Conservation (phyloP, 352 stramenopile species). For the Phytopythium ostracodes region DNA sequence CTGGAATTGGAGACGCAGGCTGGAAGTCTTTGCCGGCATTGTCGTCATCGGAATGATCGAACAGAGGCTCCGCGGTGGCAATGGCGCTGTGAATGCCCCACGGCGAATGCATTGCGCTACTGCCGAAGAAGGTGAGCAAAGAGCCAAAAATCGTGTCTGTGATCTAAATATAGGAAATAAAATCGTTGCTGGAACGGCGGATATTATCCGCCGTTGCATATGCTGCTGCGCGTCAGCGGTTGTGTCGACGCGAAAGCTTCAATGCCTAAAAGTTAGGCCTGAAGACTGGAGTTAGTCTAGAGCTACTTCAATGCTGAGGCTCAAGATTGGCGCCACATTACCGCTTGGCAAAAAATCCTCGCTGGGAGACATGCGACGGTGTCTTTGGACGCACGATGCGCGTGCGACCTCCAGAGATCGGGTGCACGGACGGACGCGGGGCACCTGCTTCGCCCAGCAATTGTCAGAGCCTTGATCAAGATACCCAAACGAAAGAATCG, state of each 20-base stretch:
- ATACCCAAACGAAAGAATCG: background rate
- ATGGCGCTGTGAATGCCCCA: conserved; percentile 22
- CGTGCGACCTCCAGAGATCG: conserved; percentile 34
- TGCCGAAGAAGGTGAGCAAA: background rate
- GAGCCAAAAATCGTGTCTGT: background rate
- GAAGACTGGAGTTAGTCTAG: background rate
- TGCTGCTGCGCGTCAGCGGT: background rate
- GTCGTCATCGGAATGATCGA: conserved; percentile 24
- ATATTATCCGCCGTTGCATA: background rate
- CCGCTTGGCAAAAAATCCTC: conserved; percentile 62
- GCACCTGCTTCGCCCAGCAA: conserved; percentile 10
- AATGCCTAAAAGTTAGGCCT: background rate
- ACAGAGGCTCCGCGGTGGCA: conserved; percentile 26
- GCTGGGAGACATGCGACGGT: conserved; percentile 57
- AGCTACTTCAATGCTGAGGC: background rate
- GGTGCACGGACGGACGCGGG: conserved; percentile 32
- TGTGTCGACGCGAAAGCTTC: background rate
- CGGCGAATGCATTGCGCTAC: conserved; percentile 12
- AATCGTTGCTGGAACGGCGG: background rate
- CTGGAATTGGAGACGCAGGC: background rate
- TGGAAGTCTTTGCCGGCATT: background rate
- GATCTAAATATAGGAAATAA: background rate
- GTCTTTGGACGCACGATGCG: conserved; percentile 70
- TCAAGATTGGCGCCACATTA: conserved; percentile 11
- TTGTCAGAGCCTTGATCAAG: background rate